phyloP scores from a whole-genome alignment of 2,329 filamentous ascomycete species.

The Zasmidium cellare region DNA sequence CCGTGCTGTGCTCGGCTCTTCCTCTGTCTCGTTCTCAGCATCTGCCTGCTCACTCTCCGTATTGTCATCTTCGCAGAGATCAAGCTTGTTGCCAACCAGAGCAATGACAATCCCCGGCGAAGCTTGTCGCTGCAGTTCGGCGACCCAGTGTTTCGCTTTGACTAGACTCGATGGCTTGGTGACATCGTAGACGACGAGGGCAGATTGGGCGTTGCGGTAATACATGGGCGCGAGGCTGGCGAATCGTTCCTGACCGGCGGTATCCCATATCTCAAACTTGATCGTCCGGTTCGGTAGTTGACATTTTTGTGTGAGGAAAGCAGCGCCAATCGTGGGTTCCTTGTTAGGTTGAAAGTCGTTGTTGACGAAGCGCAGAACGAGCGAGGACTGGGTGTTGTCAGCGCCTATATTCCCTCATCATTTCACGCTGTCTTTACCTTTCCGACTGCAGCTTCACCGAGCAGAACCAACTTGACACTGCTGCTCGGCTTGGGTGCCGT shows the following conservation, averaged over 20 bases:
- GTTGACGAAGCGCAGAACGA: conserved; percentile 98
- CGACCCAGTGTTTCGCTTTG: conserved; percentile 99
- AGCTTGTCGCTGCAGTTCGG: conserved; percentile 93
- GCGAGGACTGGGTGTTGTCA: conserved; percentile 69
- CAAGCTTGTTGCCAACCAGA: conserved; percentile 93
- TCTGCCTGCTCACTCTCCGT: conserved; percentile 53
- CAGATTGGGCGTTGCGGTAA: conserved; percentile 97
- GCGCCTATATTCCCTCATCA: conserved; percentile 9
- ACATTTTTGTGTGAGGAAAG: conserved; percentile 98
- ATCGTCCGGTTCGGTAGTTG: conserved; percentile 84
- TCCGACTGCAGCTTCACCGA: conserved; percentile 96
- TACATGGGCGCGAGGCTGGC: conserved; percentile 98
- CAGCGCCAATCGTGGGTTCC: conserved; percentile 97
- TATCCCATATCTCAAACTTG: conserved; percentile 85
- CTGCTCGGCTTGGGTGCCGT: conserved; percentile 88
- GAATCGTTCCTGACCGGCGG: conserved; percentile 95
- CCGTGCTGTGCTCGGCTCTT: conserved; percentile 63
- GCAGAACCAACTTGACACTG: conserved; percentile 98
- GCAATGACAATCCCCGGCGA: conserved; percentile 96
- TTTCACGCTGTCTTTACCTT: conserved; percentile 64
- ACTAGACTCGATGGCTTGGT: conserved; percentile 93
- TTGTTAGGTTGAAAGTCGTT: conserved; percentile 99
- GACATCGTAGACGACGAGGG: conserved; percentile 96
- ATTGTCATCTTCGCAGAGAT: conserved; percentile 64
- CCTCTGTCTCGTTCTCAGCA: conserved; percentile 46